Base-by-base conservation (phyloP, 805 yeast genomes). In the Candida dajiaensis region DNA sequence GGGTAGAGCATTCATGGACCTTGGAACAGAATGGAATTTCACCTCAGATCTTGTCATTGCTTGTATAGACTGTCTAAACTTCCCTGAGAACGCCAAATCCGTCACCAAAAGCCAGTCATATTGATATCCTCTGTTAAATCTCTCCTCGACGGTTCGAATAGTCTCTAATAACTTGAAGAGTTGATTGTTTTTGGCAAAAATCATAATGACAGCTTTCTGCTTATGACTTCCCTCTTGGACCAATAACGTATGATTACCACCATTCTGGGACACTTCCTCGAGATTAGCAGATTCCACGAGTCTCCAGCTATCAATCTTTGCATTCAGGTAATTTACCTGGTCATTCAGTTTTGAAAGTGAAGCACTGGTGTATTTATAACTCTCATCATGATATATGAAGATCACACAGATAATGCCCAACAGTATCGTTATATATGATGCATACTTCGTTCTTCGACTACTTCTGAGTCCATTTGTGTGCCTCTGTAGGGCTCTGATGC, bases 61-160 rank as follows among this genome's bases (percentile, higher is more conserved):
- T 6, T 69, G 50, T 1, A 82, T 70, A 28, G 66, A 60, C 12
- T 58, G 55, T 41, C 63, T 72, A 62, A 86, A 87, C 47, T 72
- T 74, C 1, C 66, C 69, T 20, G 73, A 62, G 57, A 83, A 85
- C 4, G 73, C 76, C 43, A 67, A 71, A 58, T 87, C 89, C 58
- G 85, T 83, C 42, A 87, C 62, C 52, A 87, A 82, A 2, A 85
- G 79, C 85, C 88, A 86, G 61, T 85, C 92, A 58, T 86, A 85
- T 54, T 78, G 72, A 58, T 63, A 81, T 33, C 70, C 62, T 43
- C 61, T 41, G 63, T 85, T 85, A 69, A 84, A 85, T 26, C 90
- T 66, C 54, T 76, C 81, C 57, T 85, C 87, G 36, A 81, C 74
- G 42, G 76, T 72, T 52, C 79, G 73, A 45, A 86, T 74, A 4